Evolutionary conservation across 2,329 filamentous ascomycete genomes (phyloP).

Genomic region (Colletotrichum euphorbiae): DNA sequence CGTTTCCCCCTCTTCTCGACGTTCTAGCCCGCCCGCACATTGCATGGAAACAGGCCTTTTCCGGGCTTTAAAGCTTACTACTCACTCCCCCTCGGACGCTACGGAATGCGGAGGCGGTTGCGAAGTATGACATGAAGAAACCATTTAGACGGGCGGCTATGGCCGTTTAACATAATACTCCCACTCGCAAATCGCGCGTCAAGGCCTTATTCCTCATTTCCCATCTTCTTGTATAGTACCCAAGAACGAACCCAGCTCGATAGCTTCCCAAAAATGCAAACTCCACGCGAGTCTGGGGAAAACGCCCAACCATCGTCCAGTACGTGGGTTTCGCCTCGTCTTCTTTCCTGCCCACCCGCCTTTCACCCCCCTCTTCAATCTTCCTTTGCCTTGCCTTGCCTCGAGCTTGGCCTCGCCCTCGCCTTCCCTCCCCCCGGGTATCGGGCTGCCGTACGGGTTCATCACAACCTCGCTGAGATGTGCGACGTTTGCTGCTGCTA

Average conservation of each 20-base stretch:
- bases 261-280: slow-evolving; percentile 37
- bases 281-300: slow-evolving; percentile 36
- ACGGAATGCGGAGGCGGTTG: slow-evolving; percentile 13
- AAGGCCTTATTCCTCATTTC: slow-evolving; percentile 2
- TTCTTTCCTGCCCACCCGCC: slow-evolving; percentile 27
- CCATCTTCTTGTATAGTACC: slow-evolving; percentile 4
- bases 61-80: slow-evolving; percentile 9
- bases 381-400: slow-evolving; percentile 13
- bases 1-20: slow-evolving; percentile 17
- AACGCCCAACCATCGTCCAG: slow-evolving; percentile 33
- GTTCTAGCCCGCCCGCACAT: slow-evolving; percentile 20
- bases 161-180: slow-evolving; percentile 23
- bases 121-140: slow-evolving; percentile 10
- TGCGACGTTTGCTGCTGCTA: slow-evolving; percentile 21
- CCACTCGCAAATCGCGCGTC: slow-evolving; percentile 24
- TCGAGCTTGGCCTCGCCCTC: slow-evolving; percentile 21
- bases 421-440: neutral
- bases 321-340: slow-evolving; percentile 34
- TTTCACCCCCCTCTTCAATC: slow-evolving; percentile 1
- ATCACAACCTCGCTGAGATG: slow-evolving; percentile 27
- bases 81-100: slow-evolving; percentile 13
- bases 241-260: slow-evolving; percentile 22
- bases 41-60: slow-evolving; percentile 19
- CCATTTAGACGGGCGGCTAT: slow-evolving; percentile 1
- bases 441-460: slow-evolving; percentile 11